These are phyloP conservation scores for Neodidymelliopsis sp. DNA, from an alignment of 2,329 filamentous ascomycete species.

Conservation along the genomic window DNA sequence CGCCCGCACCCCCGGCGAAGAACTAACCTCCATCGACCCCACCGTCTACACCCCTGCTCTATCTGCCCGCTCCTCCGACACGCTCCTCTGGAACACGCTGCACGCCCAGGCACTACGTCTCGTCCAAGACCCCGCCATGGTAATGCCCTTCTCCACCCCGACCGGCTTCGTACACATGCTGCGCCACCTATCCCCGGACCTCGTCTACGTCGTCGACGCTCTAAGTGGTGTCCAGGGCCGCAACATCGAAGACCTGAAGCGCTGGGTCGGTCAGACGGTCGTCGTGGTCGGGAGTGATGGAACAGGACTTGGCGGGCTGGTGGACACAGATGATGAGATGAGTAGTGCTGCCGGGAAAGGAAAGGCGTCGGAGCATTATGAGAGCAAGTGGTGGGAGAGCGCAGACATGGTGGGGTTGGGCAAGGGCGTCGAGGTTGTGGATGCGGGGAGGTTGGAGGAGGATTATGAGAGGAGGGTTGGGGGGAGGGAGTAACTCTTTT, in stretches of 20 bases:
- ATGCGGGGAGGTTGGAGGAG: slow-evolving; percentile 80
- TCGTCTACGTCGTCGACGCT: slow-evolving; percentile 88
- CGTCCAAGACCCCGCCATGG: slow-evolving; percentile 84
- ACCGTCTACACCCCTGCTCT: slow-evolving; percentile 46
- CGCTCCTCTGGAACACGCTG: slow-evolving; percentile 75
- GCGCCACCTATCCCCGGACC: slow-evolving; percentile 81
- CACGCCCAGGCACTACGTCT: slow-evolving; percentile 80
- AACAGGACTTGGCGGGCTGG: slow-evolving; percentile 60
- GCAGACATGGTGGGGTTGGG: slow-evolving; percentile 85
- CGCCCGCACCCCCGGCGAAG: slow-evolving; percentile 71
- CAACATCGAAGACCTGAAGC: slow-evolving; percentile 69
- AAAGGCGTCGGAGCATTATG: slow-evolving; percentile 38
- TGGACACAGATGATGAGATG: slow-evolving; percentile 68
- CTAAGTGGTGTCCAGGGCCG: slow-evolving; percentile 78
- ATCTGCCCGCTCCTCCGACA: slow-evolving; percentile 45
- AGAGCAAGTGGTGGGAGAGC: slow-evolving; percentile 76
- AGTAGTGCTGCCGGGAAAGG: slow-evolving; percentile 30
- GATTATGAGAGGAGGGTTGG: slow-evolving; percentile 85
- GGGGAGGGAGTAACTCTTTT: slow-evolving; percentile 56
- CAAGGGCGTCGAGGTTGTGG: slow-evolving; percentile 86
- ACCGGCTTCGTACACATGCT: slow-evolving; percentile 86
- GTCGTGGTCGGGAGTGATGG: slow-evolving; percentile 64
- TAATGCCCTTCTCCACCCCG: slow-evolving; percentile 86
- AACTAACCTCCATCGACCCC: slow-evolving; percentile 56
- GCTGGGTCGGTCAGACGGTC: slow-evolving; percentile 69